Evolutionary conservation across 208 protist genomes (phyloP).

Genomic region (Leishmania aethiopica): DNA sequence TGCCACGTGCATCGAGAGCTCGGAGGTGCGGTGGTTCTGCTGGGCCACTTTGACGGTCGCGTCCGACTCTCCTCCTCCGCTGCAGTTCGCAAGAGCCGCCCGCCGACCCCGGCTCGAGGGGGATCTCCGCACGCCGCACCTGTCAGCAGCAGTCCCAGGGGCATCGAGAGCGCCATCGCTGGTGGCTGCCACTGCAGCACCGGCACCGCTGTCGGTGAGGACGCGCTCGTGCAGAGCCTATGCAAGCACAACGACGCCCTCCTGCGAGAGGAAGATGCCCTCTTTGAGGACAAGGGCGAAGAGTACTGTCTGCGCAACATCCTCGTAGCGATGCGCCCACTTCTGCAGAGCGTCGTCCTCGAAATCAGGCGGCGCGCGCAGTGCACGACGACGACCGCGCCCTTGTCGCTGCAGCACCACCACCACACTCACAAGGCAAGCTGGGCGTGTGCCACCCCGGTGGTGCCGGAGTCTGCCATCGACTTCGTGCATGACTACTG

Average conservation of each 20-base stretch:
- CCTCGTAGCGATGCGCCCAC: slow-evolving; percentile 22
- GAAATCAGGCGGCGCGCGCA: slow-evolving; percentile 27
- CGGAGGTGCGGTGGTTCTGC: slow-evolving; percentile 49
- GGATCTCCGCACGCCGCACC: not conserved
- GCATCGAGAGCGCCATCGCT: not conserved
- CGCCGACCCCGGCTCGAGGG: slow-evolving; percentile 10
- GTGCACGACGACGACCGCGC: not conserved
- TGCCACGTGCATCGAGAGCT: slow-evolving; percentile 54
- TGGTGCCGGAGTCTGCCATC: slow-evolving; percentile 22
- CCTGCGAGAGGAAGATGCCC: slow-evolving; percentile 19
- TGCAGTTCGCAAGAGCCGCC: slow-evolving; percentile 18
- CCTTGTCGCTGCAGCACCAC: not conserved
- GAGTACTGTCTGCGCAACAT: slow-evolving; percentile 39
- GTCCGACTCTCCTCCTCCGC: slow-evolving; percentile 15
- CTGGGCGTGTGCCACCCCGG: slow-evolving; percentile 1
- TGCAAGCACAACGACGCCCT: slow-evolving; percentile 23
- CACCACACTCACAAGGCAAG: not conserved
- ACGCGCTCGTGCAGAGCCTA: slow-evolving; percentile 15
- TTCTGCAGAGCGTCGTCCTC: slow-evolving; percentile 35
- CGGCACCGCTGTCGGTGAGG: slow-evolving; percentile 8
- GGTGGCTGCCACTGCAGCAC: not conserved
- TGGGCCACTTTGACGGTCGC: slow-evolving; percentile 43
- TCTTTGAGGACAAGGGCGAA: slow-evolving; percentile 36
- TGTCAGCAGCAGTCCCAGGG: not conserved
- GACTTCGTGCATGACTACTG: slow-evolving; percentile 35